Evolutionary conservation across 176 grass and related monocot species (phyloP), one percentile per base, ranked within the genome.

Genomic region (Carex parvula): DNA sequence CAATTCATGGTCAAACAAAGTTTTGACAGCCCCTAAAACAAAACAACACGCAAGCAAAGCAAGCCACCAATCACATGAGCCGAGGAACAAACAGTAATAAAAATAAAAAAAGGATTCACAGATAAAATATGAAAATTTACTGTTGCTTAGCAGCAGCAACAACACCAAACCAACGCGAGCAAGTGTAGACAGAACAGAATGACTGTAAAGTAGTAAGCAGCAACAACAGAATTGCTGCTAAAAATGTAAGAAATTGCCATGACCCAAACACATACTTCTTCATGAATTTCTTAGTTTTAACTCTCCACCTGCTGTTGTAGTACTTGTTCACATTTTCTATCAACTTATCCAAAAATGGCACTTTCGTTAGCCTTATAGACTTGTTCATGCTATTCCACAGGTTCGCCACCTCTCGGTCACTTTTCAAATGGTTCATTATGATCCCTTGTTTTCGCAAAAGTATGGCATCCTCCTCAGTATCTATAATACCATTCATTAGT

Each of bases 401-500:
- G 58, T 83, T 89, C 2, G 94, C 89, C 13, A 42, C 94, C 56
- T 91, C 90, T 15, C 75, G 62, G 58, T 97, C 94, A 48, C 88
- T 94, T 89, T 97, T 97, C 94, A 97, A 79, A 63, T 83, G 94
- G 76, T 97, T 97, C 70, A 89, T 66, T 56, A 94, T 64, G 84
- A 97, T 87, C 16, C 90, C 90, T 12, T 32, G 75, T 84, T 83
- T 52, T 60, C 94, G 82, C 21, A 97, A 84, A 80, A 88, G 33
- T n/a, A 87, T 86, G 55, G 91, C 94, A 84, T 97, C 94, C 26
- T 87, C 88, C 85, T 89, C 92, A 3, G 83, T 85, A 89, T 97
- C 88, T 72, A 97, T 88, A 82, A 97, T 92, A 9, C 94, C 92
- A 81, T 97, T 94, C 92, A 97, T 94, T 69, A 97, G 87, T 92